Evolutionary conservation across 2,329 filamentous ascomycete species (phyloP), one percentile per base, ranked within the genome.

Genomic region (Truncatella angustata): DNA sequence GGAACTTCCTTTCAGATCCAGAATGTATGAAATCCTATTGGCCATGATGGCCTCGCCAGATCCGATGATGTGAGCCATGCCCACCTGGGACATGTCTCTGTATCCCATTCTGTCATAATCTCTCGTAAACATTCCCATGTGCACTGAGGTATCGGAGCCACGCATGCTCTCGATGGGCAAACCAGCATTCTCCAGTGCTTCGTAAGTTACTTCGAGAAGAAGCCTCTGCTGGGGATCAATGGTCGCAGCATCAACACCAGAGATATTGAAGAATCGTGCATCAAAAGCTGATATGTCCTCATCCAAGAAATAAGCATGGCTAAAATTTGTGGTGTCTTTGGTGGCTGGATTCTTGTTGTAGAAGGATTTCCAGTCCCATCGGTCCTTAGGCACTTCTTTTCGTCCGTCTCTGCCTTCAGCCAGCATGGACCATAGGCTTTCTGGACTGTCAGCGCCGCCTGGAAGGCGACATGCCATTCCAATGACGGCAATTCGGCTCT

Each of bases 381-480:
- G 59, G 35, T 54, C 52, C 4, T 52, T 6, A 10, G 63, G 63
- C 14, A 64, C 28, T 23, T 58, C 49, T 28, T n/a, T 50, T 9
- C 26, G 36, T 20, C 57, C 32, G 23, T 52, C 50, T 16, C 51
- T 40, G 11, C 54, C 56, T 5, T 47, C 34, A 10, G 47, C 44
- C 16, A 64, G 53, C 20, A 63, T 45, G 11, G 63, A 54, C 63
- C 64, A 67, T 9, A 67, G 52, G 37, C 58, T 58, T 3, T 60
- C 60, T 5, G 63, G 60, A 12, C 57, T 60, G 12, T 48, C 61
- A 1, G 62, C 57, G 28, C 52, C 57, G 5, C 67, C 66, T 4
- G 67, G 63, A 20, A 69, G 65, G 14, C 67, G 61, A 56, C 67
- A 70, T 9, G 58, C 65, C 21, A 52, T 63, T 39, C 69, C 68